These are phyloP conservation scores for Albizia julibrissin DNA, from an alignment of 306 rosid genomes.

Conservation along the genomic window DNA sequence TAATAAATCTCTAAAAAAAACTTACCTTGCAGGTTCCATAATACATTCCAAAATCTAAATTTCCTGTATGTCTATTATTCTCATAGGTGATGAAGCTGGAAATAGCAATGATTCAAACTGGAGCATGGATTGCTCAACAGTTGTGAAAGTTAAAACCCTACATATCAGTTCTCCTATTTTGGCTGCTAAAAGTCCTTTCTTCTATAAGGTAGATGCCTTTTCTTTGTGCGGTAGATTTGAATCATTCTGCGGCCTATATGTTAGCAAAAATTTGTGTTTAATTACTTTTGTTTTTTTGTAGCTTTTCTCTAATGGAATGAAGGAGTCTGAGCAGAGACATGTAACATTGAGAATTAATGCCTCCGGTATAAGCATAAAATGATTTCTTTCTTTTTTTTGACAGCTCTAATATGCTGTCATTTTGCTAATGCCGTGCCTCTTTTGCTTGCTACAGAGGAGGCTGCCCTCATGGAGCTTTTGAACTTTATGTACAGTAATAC, in stretches of 20 bases:
- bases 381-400: background rate
- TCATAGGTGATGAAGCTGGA: slow-evolving; percentile 81
- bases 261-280: slow-evolving; percentile 18
- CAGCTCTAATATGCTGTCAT: background rate
- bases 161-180: slow-evolving; percentile 97
- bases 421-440: slow-evolving; percentile 4
- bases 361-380: slow-evolving; percentile 56
- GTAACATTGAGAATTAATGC: slow-evolving; percentile 85
- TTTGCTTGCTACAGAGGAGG: slow-evolving; percentile 74
- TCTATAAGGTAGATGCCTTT: slow-evolving; percentile 69
- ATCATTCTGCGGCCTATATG: background rate
- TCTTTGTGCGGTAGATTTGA: slow-evolving; percentile 18
- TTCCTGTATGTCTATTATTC: slow-evolving; percentile 21
- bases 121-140: slow-evolving; percentile 77
- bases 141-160: slow-evolving; percentile 74
- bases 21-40: background rate
- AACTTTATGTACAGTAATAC: slow-evolving; percentile 95
- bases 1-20: background rate
- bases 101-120: slow-evolving; percentile 74
- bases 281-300: slow-evolving; percentile 31
- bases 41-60: slow-evolving; percentile 4
- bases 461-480: slow-evolving; percentile 92
- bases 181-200: slow-evolving; percentile 99
- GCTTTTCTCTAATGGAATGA: slow-evolving; percentile 98
- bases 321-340: slow-evolving; percentile 91